These are phyloP conservation scores for Plectosphaerella plurivora DNA, from an alignment of 2,329 filamentous ascomycete genomes.

Conservation along the genomic window DNA sequence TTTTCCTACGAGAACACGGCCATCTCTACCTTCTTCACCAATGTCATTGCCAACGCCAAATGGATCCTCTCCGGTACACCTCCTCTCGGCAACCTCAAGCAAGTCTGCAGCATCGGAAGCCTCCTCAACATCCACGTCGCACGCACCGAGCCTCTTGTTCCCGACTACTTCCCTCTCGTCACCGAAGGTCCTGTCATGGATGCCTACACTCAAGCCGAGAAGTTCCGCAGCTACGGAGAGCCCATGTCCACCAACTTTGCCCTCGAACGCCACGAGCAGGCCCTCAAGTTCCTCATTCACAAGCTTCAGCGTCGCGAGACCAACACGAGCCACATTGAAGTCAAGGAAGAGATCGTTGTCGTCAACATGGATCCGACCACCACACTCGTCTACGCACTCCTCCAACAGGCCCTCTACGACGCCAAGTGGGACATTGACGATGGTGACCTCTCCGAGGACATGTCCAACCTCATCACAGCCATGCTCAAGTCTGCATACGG, in stretches of 20 bases:
- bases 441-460: conserved; percentile 1
- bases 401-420: conserved; percentile 22
- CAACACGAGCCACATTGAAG: conserved; percentile 14
- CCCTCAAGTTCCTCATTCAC: conserved; percentile 20
- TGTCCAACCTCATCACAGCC: not conserved
- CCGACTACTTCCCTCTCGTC: conserved; percentile 28
- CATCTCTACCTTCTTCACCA: conserved; percentile 26
- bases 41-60: conserved; percentile 25
- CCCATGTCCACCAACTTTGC: conserved; percentile 28
- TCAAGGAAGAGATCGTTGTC: conserved; percentile 19
- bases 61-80: conserved; percentile 42
- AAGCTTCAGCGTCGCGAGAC: conserved; percentile 26
- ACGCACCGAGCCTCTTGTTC: conserved; percentile 23
- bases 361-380: conserved; percentile 17
- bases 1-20: conserved; percentile 32
- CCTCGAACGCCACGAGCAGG: conserved; percentile 28
- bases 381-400: conserved; percentile 18
- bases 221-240: conserved; percentile 23
- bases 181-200: conserved; percentile 24
- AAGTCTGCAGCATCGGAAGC: conserved; percentile 27
- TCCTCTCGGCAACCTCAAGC: conserved; percentile 26
- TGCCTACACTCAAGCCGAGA: conserved; percentile 25
- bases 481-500: not conserved
- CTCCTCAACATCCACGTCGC: conserved; percentile 34
- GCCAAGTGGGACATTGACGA: conserved; percentile 20